phyloP scores from a whole-genome alignment of 139 green algal species.

The Auxenochlorella pyrenoidosa region DNA sequence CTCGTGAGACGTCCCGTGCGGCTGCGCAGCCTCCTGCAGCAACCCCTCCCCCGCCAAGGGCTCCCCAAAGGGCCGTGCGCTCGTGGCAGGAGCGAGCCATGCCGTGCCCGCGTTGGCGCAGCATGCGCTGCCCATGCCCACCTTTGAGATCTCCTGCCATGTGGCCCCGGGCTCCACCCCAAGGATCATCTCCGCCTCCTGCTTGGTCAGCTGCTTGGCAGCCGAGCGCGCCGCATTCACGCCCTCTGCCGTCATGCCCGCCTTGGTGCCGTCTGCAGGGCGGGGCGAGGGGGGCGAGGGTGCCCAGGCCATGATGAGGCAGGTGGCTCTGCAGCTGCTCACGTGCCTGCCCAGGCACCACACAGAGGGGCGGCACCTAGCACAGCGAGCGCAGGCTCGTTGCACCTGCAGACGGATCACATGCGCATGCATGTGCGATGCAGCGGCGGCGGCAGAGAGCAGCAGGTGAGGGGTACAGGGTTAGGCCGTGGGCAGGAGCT shows the following conservation, averaged over 20 bases:
- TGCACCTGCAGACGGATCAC: background rate
- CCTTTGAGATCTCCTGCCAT: constrained; percentile 85
- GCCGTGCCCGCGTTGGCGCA: too few species aligned
- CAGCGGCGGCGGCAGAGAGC: background rate
- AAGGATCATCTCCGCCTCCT: constrained; percentile 87
- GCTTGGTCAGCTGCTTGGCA: constrained; percentile 61
- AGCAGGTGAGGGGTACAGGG: background rate
- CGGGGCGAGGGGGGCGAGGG: background rate
- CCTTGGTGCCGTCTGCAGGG: constrained; percentile 78
- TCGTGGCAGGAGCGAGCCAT: too few species aligned
- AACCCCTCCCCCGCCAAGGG: too few species aligned
- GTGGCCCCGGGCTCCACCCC: constrained; percentile 63
- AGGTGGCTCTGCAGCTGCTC: too few species aligned
- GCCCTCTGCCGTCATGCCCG: constrained; percentile 77
- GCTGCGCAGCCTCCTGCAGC: too few species aligned
- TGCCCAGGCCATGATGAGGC: too few species aligned
- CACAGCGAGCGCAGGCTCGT: background rate
- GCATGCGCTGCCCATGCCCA: too few species aligned
- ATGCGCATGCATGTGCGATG: too few species aligned
- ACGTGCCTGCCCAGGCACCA: too few species aligned
- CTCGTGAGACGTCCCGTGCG: too few species aligned
- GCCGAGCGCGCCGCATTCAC: constrained; percentile 48
- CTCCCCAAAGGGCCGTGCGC: too few species aligned
- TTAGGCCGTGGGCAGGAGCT: background rate
- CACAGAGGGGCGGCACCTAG: background rate